These are phyloP conservation scores for Typha latifolia DNA, from an alignment of 176 grass and related monocot species.

Conservation along the genomic window DNA sequence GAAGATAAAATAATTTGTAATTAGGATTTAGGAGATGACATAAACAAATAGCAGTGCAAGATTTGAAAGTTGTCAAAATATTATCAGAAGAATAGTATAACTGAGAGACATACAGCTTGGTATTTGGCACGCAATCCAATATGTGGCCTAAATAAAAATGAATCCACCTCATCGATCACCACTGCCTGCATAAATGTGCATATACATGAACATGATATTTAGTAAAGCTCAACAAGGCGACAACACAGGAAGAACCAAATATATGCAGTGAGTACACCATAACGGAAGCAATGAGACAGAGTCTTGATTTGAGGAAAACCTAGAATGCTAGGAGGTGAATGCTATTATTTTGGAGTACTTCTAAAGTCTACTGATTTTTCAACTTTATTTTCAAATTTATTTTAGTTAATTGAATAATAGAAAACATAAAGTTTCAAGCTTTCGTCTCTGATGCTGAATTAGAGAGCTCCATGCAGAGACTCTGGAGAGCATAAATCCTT, in stretches of 20 bases:
- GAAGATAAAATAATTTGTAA: too few relatives aligned
- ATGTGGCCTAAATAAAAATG: conserved; percentile 90
- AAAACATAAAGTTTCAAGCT: too few relatives aligned
- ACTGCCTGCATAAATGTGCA: conserved; percentile 50
- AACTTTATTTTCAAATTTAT: too few relatives aligned
- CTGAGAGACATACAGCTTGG: conserved; percentile 70
- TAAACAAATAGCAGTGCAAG: neutral
- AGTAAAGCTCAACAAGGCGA: neutral
- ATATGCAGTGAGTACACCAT: neutral
- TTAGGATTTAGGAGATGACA: neutral
- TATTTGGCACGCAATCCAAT: conserved; percentile 82
- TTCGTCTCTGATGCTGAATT: too few relatives aligned
- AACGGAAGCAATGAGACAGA: neutral
- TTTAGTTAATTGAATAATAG: too few relatives aligned
- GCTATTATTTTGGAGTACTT: too few relatives aligned
- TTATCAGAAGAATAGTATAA: neutral
- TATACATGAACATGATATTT: neutral
- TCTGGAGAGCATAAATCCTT: too few relatives aligned
- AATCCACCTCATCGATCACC: conserved; percentile 93
- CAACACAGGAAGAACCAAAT: neutral
- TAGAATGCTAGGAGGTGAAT: too few relatives aligned
- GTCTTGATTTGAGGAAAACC: too few relatives aligned
- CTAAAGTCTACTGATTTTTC: too few relatives aligned
- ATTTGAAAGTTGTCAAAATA: conserved; percentile 8
- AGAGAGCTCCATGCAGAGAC: too few relatives aligned